Base-by-base conservation (phyloP, 2,329 filamentous ascomycete genomes). In the Colletotrichum neosansevieriae region DNA sequence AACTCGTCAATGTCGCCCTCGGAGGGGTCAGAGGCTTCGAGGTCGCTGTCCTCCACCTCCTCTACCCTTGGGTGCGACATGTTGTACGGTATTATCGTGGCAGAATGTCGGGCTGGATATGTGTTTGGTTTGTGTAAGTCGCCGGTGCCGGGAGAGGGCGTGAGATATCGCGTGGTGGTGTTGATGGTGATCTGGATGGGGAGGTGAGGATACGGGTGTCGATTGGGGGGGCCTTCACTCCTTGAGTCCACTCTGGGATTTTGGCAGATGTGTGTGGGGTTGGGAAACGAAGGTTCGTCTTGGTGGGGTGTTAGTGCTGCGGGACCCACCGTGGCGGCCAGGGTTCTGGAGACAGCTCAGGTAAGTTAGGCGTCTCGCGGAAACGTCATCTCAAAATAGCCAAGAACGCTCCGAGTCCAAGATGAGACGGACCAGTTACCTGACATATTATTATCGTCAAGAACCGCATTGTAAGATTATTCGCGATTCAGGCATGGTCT, bases 41-140 rank as follows among this genome's bases (percentile, higher is more conserved):
- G 85, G 80, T 93, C 92, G 79, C 87, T 90, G 84, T 97, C 94
- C 69, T 91, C 93, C 71, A 98, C 91, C 81, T 98, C 96, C 86
- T 99, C 96, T 79, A 98, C 91, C 70, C 91, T 91, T 69, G 94
- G 89, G 83, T 96, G 91, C 50, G 93, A 92, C 94, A 97, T 96
- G 34, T 54, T 44, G 44, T 24, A n/a, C 17, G 50, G 44, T 53
- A 6, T 45, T 57, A 57, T 58, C 7, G 51, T 49, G 21, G 21
- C 10, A 17, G 17, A 19, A 21, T 3, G 32, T 53, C 58, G 24
- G 34, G 7, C 38, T 58, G 10, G 29, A 36, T 19, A 9, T 58
- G n/a, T 19, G 24, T 19, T 21, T 15, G 54, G 56, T 59, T 68
- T 53, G 54, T 45, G 60, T 53, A 49, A 65, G 54, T 13, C 19